These are phyloP conservation scores for Salix suchowensis DNA, from an alignment of 345 rosid species.

Conservation along the genomic window DNA sequence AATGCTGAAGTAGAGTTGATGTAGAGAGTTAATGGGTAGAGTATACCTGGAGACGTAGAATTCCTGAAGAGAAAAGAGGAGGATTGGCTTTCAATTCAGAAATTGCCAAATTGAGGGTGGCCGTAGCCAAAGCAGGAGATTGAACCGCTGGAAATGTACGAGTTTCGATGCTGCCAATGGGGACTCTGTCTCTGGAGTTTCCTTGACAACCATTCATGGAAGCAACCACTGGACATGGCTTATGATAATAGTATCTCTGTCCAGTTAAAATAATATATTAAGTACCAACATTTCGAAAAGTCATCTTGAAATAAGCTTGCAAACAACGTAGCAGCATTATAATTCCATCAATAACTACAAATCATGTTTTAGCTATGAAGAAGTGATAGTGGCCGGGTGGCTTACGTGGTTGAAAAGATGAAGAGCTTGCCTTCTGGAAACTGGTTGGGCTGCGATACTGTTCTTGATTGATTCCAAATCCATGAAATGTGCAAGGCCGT, in stretches of 20 bases:
- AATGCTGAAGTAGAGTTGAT: too few species aligned
- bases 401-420: slow-evolving; percentile 26
- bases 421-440: slow-evolving; percentile 19
- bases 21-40: too few species aligned
- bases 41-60: slow-evolving; percentile 69
- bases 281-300: too few species aligned
- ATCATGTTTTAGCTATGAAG: too few species aligned
- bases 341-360: too few species aligned
- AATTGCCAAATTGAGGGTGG: slow-evolving; percentile 45
- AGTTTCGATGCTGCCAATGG: slow-evolving; percentile 51
- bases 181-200: slow-evolving; percentile 32
- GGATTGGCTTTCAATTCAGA: slow-evolving; percentile 42
- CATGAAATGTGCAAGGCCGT: slow-evolving; percentile 22
- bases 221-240: slow-evolving; percentile 23
- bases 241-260: slow-evolving; percentile 26
- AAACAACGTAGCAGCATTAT: too few species aligned
- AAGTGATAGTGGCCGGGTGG: neutral
- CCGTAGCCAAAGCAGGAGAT: slow-evolving; percentile 52
- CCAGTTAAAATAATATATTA: neutral
- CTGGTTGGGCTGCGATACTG: slow-evolving; percentile 7
- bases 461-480: slow-evolving; percentile 21
- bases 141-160: slow-evolving; percentile 45
- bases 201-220: slow-evolving; percentile 81
- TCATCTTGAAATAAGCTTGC: too few species aligned
- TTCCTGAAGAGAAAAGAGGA: slow-evolving; percentile 56